Evolutionary conservation across 495 filamentous ascomycete species (phyloP).

Genomic region (Penicillium tannophilum): DNA sequence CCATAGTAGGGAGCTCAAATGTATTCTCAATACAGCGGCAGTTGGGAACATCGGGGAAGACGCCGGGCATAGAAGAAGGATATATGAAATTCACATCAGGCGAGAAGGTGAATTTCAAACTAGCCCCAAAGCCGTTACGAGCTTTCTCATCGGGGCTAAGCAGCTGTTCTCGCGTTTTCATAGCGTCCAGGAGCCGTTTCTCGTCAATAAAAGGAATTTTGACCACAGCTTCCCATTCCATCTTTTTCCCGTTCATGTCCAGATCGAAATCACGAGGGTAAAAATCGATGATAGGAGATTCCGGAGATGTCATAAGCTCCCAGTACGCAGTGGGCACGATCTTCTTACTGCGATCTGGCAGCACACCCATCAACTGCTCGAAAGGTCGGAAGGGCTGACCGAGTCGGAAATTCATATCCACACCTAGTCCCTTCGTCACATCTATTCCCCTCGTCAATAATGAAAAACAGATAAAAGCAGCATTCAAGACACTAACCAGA

Average conservation of each 20-base stretch:
- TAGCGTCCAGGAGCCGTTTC: slow-evolving; percentile 75
- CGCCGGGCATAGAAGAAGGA: slow-evolving; percentile 80
- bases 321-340: slow-evolving; percentile 90
- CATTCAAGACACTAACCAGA: slow-evolving; percentile 56
- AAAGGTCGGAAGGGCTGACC: slow-evolving; percentile 93
- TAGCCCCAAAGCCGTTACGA: slow-evolving; percentile 88
- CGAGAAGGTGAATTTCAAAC: slow-evolving; percentile 89
- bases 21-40: slow-evolving; percentile 94
- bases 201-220: slow-evolving; percentile 99
- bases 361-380: slow-evolving; percentile 97
- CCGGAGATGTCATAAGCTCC: slow-evolving; percentile 84
- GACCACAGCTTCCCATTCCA: slow-evolving; percentile 99
- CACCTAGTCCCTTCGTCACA: slow-evolving; percentile 80
- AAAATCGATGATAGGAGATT: slow-evolving; percentile 98
- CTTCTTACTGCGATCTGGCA: slow-evolving; percentile 94
- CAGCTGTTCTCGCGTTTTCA: slow-evolving; percentile 77
- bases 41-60: slow-evolving; percentile 86
- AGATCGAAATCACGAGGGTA: slow-evolving; percentile 97
- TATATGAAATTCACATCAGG: slow-evolving; percentile 76
- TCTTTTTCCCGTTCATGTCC: slow-evolving; percentile 99
- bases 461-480: background rate
- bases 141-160: slow-evolving; percentile 74
- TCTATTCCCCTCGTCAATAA: slow-evolving; percentile 51
- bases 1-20: slow-evolving; percentile 90
- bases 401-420: slow-evolving; percentile 87